Evolutionary conservation across 139 green algal genomes (phyloP).

Genomic region (Closterium sp.): DNA sequence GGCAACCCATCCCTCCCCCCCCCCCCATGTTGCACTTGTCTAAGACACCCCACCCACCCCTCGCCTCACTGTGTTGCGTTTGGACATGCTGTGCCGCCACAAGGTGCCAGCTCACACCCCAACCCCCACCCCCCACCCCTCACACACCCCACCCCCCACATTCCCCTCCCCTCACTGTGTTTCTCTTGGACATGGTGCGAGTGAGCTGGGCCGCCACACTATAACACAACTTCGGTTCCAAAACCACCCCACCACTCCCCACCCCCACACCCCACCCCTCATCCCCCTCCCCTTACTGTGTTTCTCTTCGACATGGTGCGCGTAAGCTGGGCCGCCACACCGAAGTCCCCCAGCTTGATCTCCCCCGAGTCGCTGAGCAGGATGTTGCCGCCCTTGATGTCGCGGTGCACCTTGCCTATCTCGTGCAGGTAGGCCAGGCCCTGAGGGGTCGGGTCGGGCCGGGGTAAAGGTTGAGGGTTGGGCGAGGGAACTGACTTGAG

Average conservation of each 20-base stretch:
- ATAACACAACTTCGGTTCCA: too few relatives aligned
- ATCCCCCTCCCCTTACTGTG: constrained; percentile 49
- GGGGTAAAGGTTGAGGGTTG: too few relatives aligned
- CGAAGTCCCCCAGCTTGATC: constrained; percentile 67
- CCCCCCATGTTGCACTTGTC: too few relatives aligned
- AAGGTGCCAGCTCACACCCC: too few relatives aligned
- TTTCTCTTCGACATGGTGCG: constrained; percentile 79
- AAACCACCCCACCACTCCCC: too few relatives aligned
- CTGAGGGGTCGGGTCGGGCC: too few relatives aligned
- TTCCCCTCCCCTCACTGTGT: constrained; percentile 53
- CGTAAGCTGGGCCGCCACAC: constrained; percentile 68
- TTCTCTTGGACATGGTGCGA: constrained; percentile 77
- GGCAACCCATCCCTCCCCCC: too few relatives aligned
- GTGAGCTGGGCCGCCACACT: constrained; percentile 67
- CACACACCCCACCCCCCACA: too few relatives aligned
- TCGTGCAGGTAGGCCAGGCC: constrained; percentile 82
- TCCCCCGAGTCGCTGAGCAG: constrained; percentile 72
- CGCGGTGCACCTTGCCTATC: constrained; percentile 85
- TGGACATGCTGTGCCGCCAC: too few relatives aligned
- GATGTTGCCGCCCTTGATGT: constrained; percentile 95
- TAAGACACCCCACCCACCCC: too few relatives aligned
- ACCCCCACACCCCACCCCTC: neutral
- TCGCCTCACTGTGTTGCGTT: too few relatives aligned
- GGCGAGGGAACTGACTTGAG: constrained; percentile 61
- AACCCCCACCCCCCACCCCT: too few relatives aligned